Evolutionary conservation across 2,329 filamentous ascomycete genomes (phyloP).

Genomic region (Colletotrichum cereale): DNA sequence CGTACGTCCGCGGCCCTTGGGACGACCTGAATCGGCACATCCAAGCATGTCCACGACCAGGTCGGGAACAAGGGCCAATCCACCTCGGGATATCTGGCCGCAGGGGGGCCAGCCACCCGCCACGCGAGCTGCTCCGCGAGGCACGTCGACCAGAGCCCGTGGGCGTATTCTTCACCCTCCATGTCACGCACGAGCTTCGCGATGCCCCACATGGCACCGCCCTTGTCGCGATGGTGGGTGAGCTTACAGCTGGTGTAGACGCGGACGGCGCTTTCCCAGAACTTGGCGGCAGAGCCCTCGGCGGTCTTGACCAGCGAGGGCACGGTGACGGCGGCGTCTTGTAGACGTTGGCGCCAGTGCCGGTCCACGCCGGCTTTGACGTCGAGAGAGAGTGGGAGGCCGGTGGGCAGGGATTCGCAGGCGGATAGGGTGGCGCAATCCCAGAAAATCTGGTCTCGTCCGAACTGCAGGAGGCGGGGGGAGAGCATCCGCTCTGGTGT

Average conservation of each 20-base stretch:
- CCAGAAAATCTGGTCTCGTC: constrained; percentile 42
- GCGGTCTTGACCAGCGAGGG: not conserved
- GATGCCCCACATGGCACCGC: constrained; percentile 42
- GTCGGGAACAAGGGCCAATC: not conserved
- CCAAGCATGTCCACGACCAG: not conserved
- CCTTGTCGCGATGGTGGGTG: constrained; percentile 35
- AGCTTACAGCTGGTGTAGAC: constrained; percentile 42
- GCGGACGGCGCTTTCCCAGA: constrained; percentile 42
- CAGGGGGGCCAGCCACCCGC: constrained; percentile 14
- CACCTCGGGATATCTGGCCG: too few species aligned
- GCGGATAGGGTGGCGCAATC: constrained; percentile 43
- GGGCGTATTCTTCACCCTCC: constrained; percentile 22
- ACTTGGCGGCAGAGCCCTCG: constrained; percentile 15
- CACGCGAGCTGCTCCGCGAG: constrained; percentile 42
- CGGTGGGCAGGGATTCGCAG: constrained; percentile 41
- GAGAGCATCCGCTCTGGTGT: constrained; percentile 39
- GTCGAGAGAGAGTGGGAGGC: constrained; percentile 34
- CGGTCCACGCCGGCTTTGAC: constrained; percentile 1
- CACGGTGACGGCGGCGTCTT: not conserved
- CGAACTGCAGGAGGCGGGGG: constrained; percentile 43
- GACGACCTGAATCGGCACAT: not conserved
- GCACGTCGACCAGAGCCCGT: constrained; percentile 39
- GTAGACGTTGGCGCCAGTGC: constrained; percentile 17
- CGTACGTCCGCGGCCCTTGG: not conserved
- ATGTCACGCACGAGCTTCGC: constrained; percentile 28